Evolutionary conservation across 495 filamentous ascomycete species (phyloP).

Genomic region (Trichoderma erinaceum): DNA sequence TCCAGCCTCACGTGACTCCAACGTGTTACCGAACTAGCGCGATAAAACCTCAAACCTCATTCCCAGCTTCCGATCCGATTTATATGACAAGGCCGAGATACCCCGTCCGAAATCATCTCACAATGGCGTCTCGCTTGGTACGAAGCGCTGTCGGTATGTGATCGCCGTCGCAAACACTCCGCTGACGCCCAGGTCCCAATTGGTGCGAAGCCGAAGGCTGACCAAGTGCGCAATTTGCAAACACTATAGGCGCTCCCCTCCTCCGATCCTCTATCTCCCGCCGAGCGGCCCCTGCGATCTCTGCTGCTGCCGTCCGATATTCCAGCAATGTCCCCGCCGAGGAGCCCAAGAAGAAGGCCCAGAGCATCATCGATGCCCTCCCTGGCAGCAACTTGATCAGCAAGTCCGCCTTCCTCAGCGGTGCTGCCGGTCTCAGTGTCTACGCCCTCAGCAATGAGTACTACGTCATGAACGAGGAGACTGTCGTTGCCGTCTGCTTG

Average conservation of each 20-base stretch:
- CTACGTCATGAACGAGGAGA: conserved; percentile 98
- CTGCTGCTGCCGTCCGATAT: conserved; percentile 48
- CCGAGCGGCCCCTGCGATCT: conserved; percentile 65
- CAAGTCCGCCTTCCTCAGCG: conserved; percentile 95
- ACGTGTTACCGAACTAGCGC: conserved; percentile 23
- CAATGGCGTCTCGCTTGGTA: conserved; percentile 94
- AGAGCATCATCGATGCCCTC: conserved; percentile 86
- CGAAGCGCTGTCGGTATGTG: conserved; percentile 83
- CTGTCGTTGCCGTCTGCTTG: conserved; percentile 81
- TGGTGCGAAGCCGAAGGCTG: conserved; percentile 20
- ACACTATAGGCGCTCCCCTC: conserved; percentile 70
- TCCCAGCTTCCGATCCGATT: conserved; percentile 33
- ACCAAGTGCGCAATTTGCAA: background rate
- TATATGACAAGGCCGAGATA: conserved; percentile 27
- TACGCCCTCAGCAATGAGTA: conserved; percentile 99
- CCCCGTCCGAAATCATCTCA: conserved; percentile 48
- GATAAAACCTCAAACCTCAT: conserved; percentile 48
- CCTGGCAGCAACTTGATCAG: conserved; percentile 79
- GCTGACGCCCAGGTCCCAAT: conserved; percentile 19
- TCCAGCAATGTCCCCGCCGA: conserved; percentile 70
- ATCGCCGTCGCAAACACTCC: conserved; percentile 3
- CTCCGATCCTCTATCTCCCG: conserved; percentile 66
- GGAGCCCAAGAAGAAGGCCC: conserved; percentile 89
- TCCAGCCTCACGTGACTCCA: conserved; percentile 26
- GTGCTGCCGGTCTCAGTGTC: conserved; percentile 79